Conservation (phyloP, 179 eudicot species). For the Corrigiola litoralis region DNA sequence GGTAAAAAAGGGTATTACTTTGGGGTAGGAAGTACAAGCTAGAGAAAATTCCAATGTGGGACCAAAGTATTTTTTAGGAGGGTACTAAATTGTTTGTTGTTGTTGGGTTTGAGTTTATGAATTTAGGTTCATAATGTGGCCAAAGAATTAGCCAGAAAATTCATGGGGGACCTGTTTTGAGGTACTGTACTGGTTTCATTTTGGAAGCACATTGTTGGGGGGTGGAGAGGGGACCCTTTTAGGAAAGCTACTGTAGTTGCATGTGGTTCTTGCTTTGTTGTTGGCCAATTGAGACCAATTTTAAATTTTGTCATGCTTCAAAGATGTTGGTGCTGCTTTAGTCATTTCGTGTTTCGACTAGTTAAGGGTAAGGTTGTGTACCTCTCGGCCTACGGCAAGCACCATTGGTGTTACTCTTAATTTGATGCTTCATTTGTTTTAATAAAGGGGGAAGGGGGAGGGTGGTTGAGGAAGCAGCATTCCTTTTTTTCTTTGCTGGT, state of each 20-base stretch:
- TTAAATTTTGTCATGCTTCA: neutral
- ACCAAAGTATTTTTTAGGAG: constrained; percentile 10
- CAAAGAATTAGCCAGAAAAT: constrained; percentile 7
- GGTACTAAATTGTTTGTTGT: neutral
- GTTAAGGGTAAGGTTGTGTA: neutral
- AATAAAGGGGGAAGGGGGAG: no score
- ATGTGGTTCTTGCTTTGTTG: constrained; percentile 15
- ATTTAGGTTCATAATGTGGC: constrained; percentile 18
- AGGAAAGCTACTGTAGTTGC: constrained; percentile 8
- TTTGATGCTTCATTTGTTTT: no score
- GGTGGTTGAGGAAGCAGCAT: no score
- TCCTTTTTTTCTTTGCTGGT: no score
- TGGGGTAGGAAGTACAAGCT: neutral
- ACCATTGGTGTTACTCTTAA: no score
- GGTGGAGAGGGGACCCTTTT: constrained; percentile 29
- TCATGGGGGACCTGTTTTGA: constrained; percentile 14
- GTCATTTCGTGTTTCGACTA: neutral
- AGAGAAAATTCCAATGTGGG: constrained; percentile 3
- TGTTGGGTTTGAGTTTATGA: constrained; percentile 14
- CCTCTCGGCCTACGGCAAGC: no score
- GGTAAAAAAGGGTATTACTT: neutral
- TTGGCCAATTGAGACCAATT: neutral
- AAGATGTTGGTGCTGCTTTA: neutral
- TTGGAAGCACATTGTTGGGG: constrained; percentile 25
- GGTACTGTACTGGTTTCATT: constrained; percentile 3